phyloP scores from a whole-genome alignment of 495 filamentous ascomycete genomes.

The Aspergillus olivimuriae region DNA sequence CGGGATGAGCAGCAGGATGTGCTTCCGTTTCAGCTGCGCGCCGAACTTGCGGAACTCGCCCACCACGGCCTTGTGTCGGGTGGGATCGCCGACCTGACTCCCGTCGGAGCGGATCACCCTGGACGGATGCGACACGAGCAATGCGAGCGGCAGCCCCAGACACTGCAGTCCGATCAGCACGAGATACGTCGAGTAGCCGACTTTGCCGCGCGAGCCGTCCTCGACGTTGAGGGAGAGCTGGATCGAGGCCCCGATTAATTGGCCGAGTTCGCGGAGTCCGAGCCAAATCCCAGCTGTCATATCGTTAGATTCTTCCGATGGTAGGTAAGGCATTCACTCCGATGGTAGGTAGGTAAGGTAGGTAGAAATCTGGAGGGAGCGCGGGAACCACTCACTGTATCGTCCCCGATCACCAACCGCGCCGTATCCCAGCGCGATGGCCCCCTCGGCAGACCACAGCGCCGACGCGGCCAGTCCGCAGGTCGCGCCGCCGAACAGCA shows the following conservation, averaged over 20 bases:
- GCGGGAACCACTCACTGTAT: no score
- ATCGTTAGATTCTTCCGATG: no score
- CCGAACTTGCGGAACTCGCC: no score
- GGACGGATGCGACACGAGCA: slow-evolving; percentile 46
- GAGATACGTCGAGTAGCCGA: slow-evolving; percentile 41
- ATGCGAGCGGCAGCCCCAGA: slow-evolving; percentile 43
- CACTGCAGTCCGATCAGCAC: slow-evolving; percentile 57
- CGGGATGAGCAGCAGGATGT: no score
- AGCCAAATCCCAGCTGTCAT: slow-evolving; percentile 45
- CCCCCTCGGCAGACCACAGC: slow-evolving; percentile 55
- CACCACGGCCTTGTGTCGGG: no score
- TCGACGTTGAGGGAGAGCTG: slow-evolving; percentile 53
- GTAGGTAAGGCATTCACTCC: neutral
- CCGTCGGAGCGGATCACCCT: slow-evolving; percentile 52
- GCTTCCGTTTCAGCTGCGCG: no score
- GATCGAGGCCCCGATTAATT: slow-evolving; percentile 56
- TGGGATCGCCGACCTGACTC: slow-evolving; percentile 45
- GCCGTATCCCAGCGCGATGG: no score
- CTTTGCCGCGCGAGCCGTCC: slow-evolving; percentile 16
- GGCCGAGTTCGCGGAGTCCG: slow-evolving; percentile 50
- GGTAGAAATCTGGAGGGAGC: slow-evolving; percentile 59
- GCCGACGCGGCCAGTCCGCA: no score
- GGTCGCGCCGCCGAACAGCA: slow-evolving; percentile 56
- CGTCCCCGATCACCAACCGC: no score
- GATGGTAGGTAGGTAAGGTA: slow-evolving; percentile 15